Evolutionary conservation across 2,329 filamentous ascomycete genomes (phyloP).

Genomic region (Cryphonectria radicalis): DNA sequence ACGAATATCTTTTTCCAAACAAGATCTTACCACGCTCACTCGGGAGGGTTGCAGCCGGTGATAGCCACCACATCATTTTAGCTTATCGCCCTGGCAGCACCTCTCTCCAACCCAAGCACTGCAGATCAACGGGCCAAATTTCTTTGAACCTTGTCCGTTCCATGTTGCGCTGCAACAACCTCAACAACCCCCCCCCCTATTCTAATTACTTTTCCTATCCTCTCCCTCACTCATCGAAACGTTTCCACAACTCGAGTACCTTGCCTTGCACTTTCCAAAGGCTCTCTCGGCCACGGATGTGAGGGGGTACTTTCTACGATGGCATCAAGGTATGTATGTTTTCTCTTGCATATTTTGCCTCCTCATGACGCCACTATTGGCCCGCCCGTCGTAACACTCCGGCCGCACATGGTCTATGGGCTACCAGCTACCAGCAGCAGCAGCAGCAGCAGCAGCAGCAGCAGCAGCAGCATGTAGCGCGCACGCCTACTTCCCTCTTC

Average conservation of each 20-base stretch:
- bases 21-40: background rate
- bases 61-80: conserved; percentile 8
- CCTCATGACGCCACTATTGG: background rate
- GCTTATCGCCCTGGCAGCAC: conserved; percentile 2
- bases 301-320: conserved; percentile 21
- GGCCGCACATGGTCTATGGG: background rate
- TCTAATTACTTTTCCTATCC: background rate
- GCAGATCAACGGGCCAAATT: conserved; percentile 17
- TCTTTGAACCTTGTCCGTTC: conserved; percentile 10
- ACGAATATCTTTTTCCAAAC: conserved; percentile 2
- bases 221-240: background rate
- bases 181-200: conserved; percentile 9
- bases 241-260: background rate
- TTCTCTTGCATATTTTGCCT: background rate
- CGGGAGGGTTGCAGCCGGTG: conserved; percentile 10
- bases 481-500: background rate
- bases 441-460: no score
- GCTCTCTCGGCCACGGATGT: conserved; percentile 21
- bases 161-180: background rate
- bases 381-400: background rate
- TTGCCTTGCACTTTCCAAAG: background rate
- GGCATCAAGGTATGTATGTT: conserved; percentile 36
- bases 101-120: background rate
- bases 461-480: background rate
- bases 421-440: background rate